Evolutionary conservation across 2,329 filamentous ascomycete genomes (phyloP), one percentile per base, ranked within the genome.

Genomic region (Cytospora paraplurivora): DNA sequence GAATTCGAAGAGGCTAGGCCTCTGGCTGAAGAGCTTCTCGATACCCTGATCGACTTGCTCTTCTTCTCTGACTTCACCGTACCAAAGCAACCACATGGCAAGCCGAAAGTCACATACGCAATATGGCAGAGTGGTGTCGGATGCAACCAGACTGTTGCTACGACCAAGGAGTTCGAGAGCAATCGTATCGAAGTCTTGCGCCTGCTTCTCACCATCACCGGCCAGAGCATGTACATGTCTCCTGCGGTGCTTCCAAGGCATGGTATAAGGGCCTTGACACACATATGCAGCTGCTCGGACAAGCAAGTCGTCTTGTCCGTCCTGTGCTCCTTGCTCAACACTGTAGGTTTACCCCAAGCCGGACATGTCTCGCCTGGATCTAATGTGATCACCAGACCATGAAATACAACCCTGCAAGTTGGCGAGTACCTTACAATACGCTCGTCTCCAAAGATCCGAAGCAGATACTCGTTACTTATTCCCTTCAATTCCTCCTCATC

Each of bases 101-200:
- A 90, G 72, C 84, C 85, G 67, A 96, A 95, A 74, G 90, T 97
- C 62, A 90, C 89, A 8, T 97, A 95, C 76, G 90, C 92, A 60
- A 98, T 99, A 73, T 99, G 95, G 95, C 93, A 97, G 78, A 98
- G 92, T 72, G 95, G 95, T 55, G 94, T 99, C 35, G 95, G 95
- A 15, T 98, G 94, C 80, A 96, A 97, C 75, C 91, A 90, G 17
- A 87, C 93, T 6, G 88, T 96, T 69, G 89, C 89, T 11, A 94
- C 93, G 4, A 97, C 89, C 59, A 96, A 92, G 75, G 93, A 98
- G 71, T 89, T 92, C 64, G 95, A 99, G 78, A 96, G 85, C 78
- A 97, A 97, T 76, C 87, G 95, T 64, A 93, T 90, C 68, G 95
- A 99, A 77, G 89, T 97, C 35, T 77, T 98, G 70, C 87, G 94